phyloP scores from a whole-genome alignment of 495 filamentous ascomycete species.

The Physcia stellaris region DNA sequence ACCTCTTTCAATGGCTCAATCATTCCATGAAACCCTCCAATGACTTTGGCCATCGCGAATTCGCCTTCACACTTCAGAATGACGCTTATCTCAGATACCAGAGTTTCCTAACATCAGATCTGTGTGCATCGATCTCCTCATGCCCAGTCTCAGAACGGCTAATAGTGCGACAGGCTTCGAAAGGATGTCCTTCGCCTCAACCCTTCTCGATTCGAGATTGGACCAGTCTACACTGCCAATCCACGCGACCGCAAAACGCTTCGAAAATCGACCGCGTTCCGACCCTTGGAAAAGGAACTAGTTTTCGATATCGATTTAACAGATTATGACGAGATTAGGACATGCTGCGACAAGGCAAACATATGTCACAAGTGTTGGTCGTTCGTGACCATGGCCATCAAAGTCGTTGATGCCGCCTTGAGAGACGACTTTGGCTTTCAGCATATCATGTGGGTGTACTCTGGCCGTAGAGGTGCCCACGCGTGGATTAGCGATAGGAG shows the following conservation, averaged over 20 bases:
- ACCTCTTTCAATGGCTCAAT: constrained; percentile 96
- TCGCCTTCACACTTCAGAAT: constrained; percentile 81
- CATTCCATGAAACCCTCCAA: constrained; percentile 73
- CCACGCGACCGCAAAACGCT: constrained; percentile 85
- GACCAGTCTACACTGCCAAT: constrained; percentile 85
- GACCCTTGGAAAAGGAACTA: constrained; percentile 74
- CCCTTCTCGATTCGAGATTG: constrained; percentile 93
- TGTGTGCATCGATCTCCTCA: constrained; percentile 22
- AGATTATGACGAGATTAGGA: constrained; percentile 93
- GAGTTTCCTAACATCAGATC: constrained; percentile 71
- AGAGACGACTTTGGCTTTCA: constrained; percentile 91
- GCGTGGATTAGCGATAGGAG: constrained; percentile 96
- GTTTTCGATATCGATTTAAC: constrained; percentile 99
- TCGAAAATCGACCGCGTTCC: constrained; percentile 57
- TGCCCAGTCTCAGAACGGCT: constrained; percentile 2
- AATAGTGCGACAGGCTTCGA: constrained; percentile 45
- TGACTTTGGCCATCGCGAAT: constrained; percentile 88
- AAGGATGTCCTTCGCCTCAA: constrained; percentile 80
- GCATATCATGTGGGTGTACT: constrained; percentile 97
- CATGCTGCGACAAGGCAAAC: constrained; percentile 84
- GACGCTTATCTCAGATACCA: constrained; percentile 89
- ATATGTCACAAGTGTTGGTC: constrained; percentile 93
- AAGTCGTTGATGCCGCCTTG: constrained; percentile 73
- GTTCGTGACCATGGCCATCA: constrained; percentile 95
- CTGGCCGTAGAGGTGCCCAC: constrained; percentile 88